Conservation (phyloP, 371 early-diverging fungal genomes). For the Lichtheimia ramosa region DNA sequence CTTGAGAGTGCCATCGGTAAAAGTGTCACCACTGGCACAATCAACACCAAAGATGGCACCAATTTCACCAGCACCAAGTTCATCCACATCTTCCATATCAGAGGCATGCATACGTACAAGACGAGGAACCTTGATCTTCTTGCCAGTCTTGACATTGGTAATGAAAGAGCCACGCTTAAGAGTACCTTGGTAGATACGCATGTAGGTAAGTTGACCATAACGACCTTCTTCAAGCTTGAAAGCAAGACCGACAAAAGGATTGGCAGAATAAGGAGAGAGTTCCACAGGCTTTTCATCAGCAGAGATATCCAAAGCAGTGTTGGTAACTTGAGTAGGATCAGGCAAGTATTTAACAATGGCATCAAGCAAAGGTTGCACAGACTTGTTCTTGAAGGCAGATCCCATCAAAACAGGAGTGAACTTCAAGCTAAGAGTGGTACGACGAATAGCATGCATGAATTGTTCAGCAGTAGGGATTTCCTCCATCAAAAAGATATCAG, state of each 20-base stretch:
- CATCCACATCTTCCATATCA: constrained; percentile 97
- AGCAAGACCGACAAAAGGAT: constrained; percentile 89
- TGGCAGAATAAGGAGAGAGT: constrained; percentile 56
- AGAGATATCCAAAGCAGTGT: constrained; percentile 73
- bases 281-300: constrained; percentile 67
- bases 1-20: constrained; percentile 84
- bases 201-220: constrained; percentile 95
- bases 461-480: constrained; percentile 72
- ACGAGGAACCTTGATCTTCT: constrained; percentile 93
- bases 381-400: constrained; percentile 86
- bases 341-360: constrained; percentile 78
- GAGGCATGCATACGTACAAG: constrained; percentile 98
- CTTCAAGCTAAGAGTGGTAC: constrained; percentile 75
- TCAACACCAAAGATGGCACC: constrained; percentile 98
- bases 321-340: constrained; percentile 73
- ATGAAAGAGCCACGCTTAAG: constrained; percentile 86
- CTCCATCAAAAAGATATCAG: constrained; percentile 80
- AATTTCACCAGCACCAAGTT: constrained; percentile 95
- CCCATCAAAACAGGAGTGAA: constrained; percentile 90
- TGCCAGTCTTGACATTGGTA: constrained; percentile 88
- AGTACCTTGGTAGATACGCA: constrained; percentile 95
- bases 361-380: constrained; percentile 79
- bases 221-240: constrained; percentile 95
- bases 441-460: constrained; percentile 74
- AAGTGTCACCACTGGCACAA: constrained; percentile 97